Conservation (phyloP, 805 yeast species). For the Nakazawaea peltata region DNA sequence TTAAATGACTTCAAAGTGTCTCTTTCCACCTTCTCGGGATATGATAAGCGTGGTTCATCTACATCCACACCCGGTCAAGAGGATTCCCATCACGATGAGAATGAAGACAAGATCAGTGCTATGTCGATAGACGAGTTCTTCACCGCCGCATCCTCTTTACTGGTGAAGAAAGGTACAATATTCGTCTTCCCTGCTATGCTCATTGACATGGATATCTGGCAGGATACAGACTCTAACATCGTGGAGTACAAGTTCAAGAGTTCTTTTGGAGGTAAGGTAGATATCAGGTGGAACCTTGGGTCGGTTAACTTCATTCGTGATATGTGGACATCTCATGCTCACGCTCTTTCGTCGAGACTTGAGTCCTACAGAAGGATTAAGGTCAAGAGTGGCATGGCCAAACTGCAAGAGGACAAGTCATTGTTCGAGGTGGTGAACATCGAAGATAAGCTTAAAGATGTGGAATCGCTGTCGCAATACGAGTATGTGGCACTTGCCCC, state of each 20-base stretch:
- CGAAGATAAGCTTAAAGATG: conserved; percentile 36
- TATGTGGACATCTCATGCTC: conserved; percentile 83
- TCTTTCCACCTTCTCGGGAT: conserved; percentile 53
- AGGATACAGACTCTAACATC: conserved; percentile 37
- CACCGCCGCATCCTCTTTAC: conserved; percentile 38
- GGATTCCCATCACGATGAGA: conserved; percentile 42
- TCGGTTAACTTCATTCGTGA: conserved; percentile 84
- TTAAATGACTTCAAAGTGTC: conserved; percentile 61
- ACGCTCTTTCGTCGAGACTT: conserved; percentile 58
- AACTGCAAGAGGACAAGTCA: conserved; percentile 24
- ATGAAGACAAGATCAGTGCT: conserved; percentile 32
- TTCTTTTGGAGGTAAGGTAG: conserved; percentile 83
- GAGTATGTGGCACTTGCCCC: conserved; percentile 58
- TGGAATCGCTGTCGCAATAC: conserved; percentile 38
- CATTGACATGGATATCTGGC: conserved; percentile 71
- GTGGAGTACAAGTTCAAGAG: conserved; percentile 66
- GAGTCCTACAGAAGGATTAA: conserved; percentile 26
- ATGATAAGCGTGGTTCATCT: too few species aligned
- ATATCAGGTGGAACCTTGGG: conserved; percentile 90
- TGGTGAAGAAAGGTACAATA: conserved; percentile 73
- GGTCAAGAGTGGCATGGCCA: conserved; percentile 17
- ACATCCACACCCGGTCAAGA: too few species aligned
- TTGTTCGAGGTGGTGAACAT: conserved; percentile 25
- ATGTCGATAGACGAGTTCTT: conserved; percentile 50
- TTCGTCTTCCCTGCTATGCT: conserved; percentile 71